These are phyloP conservation scores for Dendrobium chrysotoxum DNA, from an alignment of 106 monocot genomes.

Conservation along the genomic window DNA sequence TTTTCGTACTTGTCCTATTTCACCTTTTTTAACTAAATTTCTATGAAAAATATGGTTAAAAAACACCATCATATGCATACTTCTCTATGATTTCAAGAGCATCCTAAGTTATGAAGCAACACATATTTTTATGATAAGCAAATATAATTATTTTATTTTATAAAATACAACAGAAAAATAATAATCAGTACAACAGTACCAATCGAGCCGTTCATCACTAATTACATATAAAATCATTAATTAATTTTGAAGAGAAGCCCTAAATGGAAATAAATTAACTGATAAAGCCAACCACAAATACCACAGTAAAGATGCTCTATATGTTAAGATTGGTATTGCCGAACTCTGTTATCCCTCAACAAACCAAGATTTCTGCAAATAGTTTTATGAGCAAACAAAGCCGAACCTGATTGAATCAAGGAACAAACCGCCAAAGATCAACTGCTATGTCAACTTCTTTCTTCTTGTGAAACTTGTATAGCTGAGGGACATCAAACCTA, in stretches of 20 bases:
- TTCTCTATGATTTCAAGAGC: too few species aligned
- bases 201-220: neutral
- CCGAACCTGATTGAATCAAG: conserved; percentile 6
- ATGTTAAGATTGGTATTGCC: neutral
- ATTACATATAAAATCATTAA: neutral
- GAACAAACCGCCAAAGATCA: conserved; percentile 96
- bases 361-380: too few species aligned
- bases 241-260: neutral
- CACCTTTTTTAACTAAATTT: too few species aligned
- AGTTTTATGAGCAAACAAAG: too few species aligned
- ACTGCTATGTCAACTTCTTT: conserved; percentile 89
- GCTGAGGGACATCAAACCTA: conserved; percentile 73
- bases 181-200: neutral
- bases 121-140: neutral
- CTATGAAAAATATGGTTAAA: too few species aligned
- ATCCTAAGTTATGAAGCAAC: neutral
- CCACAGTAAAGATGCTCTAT: too few species aligned
- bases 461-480: conserved; percentile 89
- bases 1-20: too few species aligned
- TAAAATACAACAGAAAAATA: too few species aligned
- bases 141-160: neutral
- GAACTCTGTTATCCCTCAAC: neutral
- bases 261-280: too few species aligned
- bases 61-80: too few species aligned
- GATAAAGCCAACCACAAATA: neutral